Evolutionary conservation across 1,284 basidiomycete species (phyloP), one percentile per base, ranked within the genome.

Genomic region (Marasmius sp.): DNA sequence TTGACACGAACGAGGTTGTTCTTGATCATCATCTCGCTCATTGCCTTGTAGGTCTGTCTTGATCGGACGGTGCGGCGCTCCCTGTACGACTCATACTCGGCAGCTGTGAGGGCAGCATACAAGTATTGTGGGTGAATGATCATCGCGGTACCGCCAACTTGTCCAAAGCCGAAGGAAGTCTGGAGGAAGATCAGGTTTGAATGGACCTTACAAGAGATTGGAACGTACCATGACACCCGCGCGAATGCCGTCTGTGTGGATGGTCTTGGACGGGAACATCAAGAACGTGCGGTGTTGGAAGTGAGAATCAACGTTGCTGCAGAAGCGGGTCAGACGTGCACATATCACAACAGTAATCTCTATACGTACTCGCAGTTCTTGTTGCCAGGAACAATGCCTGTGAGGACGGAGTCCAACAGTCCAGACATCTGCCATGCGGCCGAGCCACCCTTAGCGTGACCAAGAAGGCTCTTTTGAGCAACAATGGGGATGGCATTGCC

Each of bases 91-190:
- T 88, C 85, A 70, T 95, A 97, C 64, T 83, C 75, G 36, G 85
- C 79, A 2, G 90, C 84, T 65, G 93, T 87, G 49, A 98, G 79
- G 12, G 92, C 84, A 58, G 90, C 97, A 67, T 95, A 89, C 65
- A 98, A 84, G 81, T 94, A 95, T 67, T 93, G 92, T 57, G 97
- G 95, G 77, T 99, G 91, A 61, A 99, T 75, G 68, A 98, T 81
- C 65, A 97, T 84, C 54, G 89, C 91, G 64, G 91, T 93, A 65
- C 97, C 97, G 66, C 97, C 97, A 67, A 98, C 96, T 86, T 99
- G 97, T 70, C 97, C 97, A 83, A 99, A 99, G 70, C 97, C 97
- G 80, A 99, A 99, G 18, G 95, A 98, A 3, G 97, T 98, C 84
- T 90, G 62, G 18, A 58, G 53, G 6, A 49, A 39, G 43, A 18